Evolutionary conservation across 2,329 filamentous ascomycete species (phyloP), one percentile per base, ranked within the genome.

Genomic region (Aspergillus costaricaensis): DNA sequence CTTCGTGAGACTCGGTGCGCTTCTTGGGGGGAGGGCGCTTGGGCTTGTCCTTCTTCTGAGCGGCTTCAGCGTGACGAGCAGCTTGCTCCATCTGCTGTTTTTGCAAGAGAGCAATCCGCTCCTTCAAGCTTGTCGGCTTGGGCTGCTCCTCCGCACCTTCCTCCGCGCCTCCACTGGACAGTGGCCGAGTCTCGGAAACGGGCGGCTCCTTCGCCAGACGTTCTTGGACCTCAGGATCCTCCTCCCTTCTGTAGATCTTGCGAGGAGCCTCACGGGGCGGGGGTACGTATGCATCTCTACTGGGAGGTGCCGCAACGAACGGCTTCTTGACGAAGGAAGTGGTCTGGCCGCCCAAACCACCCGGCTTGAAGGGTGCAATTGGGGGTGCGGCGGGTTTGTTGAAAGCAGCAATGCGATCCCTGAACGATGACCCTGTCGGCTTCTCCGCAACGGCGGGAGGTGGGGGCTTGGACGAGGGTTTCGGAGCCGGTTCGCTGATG

Each of bases 361-460:
- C 83, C 19, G 92, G 91, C 74, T 96, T 96, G 79, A 96, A 94
- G 1, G 95, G 95, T n/a, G 92, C 86, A 62, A 95, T 82, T 8
- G 95, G 95, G 2, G 92, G 87, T 5, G 92, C 92, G 39, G 91
- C 86, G 48, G 91, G 82, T 74, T 94, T 95, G 78, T 99, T 99
- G 81, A 99, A 99, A 48, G 95, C 94, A 36, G 95, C 95, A 73
- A 99, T 96, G 64, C 95, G 91, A 78, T 98, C 95, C 73, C 86
- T 93, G 81, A 99, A 98, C 2, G 95, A 92, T 71, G 86, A 91
- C 49, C 81, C 83, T 10, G 77, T 75, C 27, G 92, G 91, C 75
- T 96, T 96, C 68, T 92, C 91, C 12, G 82, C 82, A 12, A 86
- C 80, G 25, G 81, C 76, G 17, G 85, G 84, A 12, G 91, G 89